Evolutionary conservation across 768 basidiomycete species (phyloP), one percentile per base, ranked within the genome.

Genomic region (Mycena indigotica): DNA sequence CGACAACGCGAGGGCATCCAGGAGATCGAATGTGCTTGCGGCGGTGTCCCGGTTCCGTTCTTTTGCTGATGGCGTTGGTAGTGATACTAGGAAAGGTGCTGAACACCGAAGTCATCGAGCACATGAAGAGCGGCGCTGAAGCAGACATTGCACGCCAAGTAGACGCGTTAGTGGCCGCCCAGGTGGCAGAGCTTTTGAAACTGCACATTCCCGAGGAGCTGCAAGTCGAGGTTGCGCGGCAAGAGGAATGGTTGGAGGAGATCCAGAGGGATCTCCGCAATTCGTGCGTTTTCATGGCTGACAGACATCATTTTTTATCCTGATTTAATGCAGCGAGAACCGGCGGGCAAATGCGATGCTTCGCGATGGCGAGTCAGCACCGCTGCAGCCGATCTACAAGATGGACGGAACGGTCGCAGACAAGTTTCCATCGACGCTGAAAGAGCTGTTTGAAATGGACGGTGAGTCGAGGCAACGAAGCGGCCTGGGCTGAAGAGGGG

Each of bases 11-110:
- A 78, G 5, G 77, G 77, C 4, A 72, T 80, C 5, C 66, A 74
- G 12, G 83, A 84, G 54, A 80, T 87, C 48, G 75, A 82, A 67
- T 66, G 84, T 80, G n/a, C n/a, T n/a, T n/a, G n/a, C n/a, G n/a
- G n/a, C n/a, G n/a, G 53, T 52, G 73, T 62, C 28, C 12, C 32
- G 6, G 39, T 48, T 57, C 19, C 46, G 24, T n/a, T n/a, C 15
- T 38, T 52, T 23, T 29, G 39, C 54, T 21, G 24, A 39, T 41
- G 25, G 26, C 25, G 19, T 28, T 21, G 39, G 5, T 64, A 85
- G 84, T 67, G 21, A 75, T 85, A 28, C 72, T 84, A 39, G 69
- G 81, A 48, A 72, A 81, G 15, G 70, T 80, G 15, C 66, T 84
- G 19, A 63, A 79, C 50, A 69, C 74, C 12, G 73, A 81, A 50